These are phyloP conservation scores for Bretschneidera sinensis DNA, from an alignment of 345 rosid genomes.

Conservation along the genomic window DNA sequence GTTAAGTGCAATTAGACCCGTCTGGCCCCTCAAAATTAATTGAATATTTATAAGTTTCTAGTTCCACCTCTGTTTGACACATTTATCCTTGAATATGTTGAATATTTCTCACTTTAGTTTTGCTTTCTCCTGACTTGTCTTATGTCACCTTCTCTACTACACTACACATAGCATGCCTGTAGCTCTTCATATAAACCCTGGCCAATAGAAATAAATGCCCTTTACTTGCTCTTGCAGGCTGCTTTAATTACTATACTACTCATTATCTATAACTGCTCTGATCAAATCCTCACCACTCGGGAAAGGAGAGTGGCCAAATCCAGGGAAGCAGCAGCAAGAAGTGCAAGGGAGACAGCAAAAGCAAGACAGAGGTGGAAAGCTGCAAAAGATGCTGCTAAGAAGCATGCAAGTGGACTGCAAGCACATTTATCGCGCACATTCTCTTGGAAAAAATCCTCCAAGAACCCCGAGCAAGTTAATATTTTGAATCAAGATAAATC, in stretches of 20 bases:
- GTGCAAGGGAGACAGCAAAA: slow-evolving; percentile 58
- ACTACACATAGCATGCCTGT: background rate
- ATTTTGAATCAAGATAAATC: slow-evolving; percentile 38
- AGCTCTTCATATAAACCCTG: slow-evolving; percentile 2
- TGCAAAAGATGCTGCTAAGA: slow-evolving; percentile 66
- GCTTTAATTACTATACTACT: slow-evolving; percentile 65
- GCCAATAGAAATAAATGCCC: slow-evolving; percentile 2
- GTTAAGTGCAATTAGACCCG: too few relatives aligned
- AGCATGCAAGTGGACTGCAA: slow-evolving; percentile 64
- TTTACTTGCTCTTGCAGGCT: slow-evolving; percentile 48
- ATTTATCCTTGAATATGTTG: slow-evolving; percentile 1
- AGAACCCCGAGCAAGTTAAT: slow-evolving; percentile 31
- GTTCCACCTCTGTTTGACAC: background rate
- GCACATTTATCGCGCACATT: slow-evolving; percentile 55
- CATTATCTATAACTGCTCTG: slow-evolving; percentile 85
- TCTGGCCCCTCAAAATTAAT: too few relatives aligned
- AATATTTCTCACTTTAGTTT: background rate
- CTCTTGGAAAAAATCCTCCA: slow-evolving; percentile 38
- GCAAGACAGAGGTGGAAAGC: slow-evolving; percentile 76
- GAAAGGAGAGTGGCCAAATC: slow-evolving; percentile 75
- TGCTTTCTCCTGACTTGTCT: background rate
- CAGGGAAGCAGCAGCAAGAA: slow-evolving; percentile 82
- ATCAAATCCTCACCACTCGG: slow-evolving; percentile 70
- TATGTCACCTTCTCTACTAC: slow-evolving; percentile 6
- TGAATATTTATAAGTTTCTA: too few relatives aligned